Conservation (phyloP, 345 rosid species). For the Noccaea bulbosa region DNA sequence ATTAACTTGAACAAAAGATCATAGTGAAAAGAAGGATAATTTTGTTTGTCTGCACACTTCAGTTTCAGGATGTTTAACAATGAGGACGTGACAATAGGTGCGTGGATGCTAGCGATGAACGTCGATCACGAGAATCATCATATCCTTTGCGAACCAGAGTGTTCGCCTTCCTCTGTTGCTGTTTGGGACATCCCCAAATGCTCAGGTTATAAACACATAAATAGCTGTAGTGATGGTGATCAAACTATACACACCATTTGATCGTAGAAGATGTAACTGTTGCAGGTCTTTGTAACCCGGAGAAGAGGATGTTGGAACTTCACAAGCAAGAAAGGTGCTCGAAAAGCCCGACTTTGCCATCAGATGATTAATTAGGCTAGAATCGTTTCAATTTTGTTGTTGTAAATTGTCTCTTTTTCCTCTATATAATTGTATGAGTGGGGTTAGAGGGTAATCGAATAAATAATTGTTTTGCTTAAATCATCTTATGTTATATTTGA, state of each 20-base stretch:
- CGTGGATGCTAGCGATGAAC: slow-evolving; percentile 99
- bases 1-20: not conserved
- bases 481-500: no score
- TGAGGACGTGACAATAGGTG: slow-evolving; percentile 93
- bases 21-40: no score
- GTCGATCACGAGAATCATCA: slow-evolving; percentile 80
- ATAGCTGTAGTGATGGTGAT: no score
- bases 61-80: slow-evolving; percentile 98
- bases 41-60: slow-evolving; percentile 33
- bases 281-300: slow-evolving; percentile 85
- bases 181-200: slow-evolving; percentile 96
- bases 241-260: slow-evolving; percentile 8
- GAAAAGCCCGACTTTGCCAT: slow-evolving; percentile 71
- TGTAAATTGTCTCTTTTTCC: not conserved
- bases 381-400: no score
- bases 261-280: slow-evolving; percentile 20
- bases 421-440: no score
- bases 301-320: slow-evolving; percentile 72
- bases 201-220: slow-evolving; percentile 53
- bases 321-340: slow-evolving; percentile 78
- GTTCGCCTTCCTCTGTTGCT: slow-evolving; percentile 71
- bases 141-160: slow-evolving; percentile 69
- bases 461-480: no score
- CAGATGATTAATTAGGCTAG: slow-evolving; percentile 52
- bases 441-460: no score